Percentiles rank a stretch among this genome's conserved stretches.
Conservation (phyloP, 2,329 filamentous ascomycete species). For the Tolypocladium ovalisporum region DNA sequence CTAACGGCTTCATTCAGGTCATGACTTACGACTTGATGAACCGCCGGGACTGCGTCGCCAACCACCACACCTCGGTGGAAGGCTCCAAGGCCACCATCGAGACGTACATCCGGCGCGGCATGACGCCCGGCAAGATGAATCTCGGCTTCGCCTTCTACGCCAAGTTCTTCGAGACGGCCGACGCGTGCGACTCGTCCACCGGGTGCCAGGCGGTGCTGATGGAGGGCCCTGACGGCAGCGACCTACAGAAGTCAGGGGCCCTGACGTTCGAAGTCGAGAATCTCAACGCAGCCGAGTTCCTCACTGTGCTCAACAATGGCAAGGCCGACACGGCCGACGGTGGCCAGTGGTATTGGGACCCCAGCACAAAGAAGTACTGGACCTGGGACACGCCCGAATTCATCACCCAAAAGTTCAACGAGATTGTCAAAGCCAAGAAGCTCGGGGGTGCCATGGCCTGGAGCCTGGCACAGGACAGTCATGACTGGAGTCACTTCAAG, state of each 20-base stretch:
- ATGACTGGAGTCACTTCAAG: slow-evolving; percentile 30
- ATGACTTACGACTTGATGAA: slow-evolving; percentile 69
- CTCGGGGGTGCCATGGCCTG: slow-evolving; percentile 43
- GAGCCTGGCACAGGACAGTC: slow-evolving; percentile 38
- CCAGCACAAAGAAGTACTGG: slow-evolving; percentile 35
- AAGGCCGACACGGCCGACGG: slow-evolving; percentile 34
- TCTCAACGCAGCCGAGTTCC: slow-evolving; percentile 22
- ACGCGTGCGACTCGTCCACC: slow-evolving; percentile 34
- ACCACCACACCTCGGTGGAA: slow-evolving; percentile 51
- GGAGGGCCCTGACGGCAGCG: slow-evolving; percentile 48
- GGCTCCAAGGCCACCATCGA: slow-evolving; percentile 44
- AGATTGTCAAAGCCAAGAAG: slow-evolving; percentile 27
- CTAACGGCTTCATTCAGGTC: slow-evolving; percentile 22
- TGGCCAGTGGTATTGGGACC: slow-evolving; percentile 45
- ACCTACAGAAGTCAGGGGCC: slow-evolving; percentile 38
- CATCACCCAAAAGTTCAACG: slow-evolving; percentile 33
- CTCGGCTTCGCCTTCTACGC: slow-evolving; percentile 60
- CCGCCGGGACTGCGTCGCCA: slow-evolving; percentile 54
- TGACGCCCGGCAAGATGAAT: slow-evolving; percentile 44
- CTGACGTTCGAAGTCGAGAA: slow-evolving; percentile 26
- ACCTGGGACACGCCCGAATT: slow-evolving; percentile 42
- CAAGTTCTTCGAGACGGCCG: slow-evolving; percentile 50
- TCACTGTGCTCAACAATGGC: slow-evolving; percentile 27
- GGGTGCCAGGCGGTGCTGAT: slow-evolving; percentile 49
- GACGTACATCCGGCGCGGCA: slow-evolving; percentile 47